A percentile compares a stretch with the other conserved stretches of the same genome.
Conservation (phyloP, 495 filamentous ascomycete species). For the Daldinia vernicosa region DNA sequence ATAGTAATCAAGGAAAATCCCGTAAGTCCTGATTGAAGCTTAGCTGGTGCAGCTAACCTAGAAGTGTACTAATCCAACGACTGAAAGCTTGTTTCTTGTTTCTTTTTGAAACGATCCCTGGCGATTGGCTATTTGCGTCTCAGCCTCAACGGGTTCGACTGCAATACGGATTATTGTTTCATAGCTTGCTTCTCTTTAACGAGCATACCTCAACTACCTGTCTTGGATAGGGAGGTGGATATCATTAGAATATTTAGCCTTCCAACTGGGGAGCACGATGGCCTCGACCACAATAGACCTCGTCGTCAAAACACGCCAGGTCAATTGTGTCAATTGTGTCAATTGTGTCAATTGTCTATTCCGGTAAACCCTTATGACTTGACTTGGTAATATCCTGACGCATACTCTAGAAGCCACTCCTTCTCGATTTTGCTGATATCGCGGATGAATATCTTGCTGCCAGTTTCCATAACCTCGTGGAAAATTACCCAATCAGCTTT, state of each 20-base stretch:
- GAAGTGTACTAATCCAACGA: conserved; percentile 17
- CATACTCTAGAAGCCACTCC: conserved; percentile 89
- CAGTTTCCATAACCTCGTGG: conserved; percentile 92
- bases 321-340: not conserved
- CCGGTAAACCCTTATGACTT: conserved; percentile 27
- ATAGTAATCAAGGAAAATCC: conserved; percentile 35
- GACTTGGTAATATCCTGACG: conserved; percentile 81
- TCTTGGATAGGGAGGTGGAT: conserved; percentile 11
- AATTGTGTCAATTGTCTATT: conserved; percentile 1
- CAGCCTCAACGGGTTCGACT: conserved; percentile 32
- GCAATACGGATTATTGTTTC: conserved; percentile 39
- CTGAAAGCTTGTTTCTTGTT: conserved; percentile 37
- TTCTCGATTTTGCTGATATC: conserved; percentile 94
- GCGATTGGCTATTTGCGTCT: conserved; percentile 33
- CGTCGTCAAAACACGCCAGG: conserved; percentile 11
- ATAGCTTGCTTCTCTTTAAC: conserved; percentile 33
- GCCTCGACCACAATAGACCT: conserved; percentile 1
- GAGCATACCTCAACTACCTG: conserved; percentile 17
- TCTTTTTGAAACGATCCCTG: conserved; percentile 34
- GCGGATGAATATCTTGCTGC: conserved; percentile 87
- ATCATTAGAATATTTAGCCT: conserved; percentile 1
- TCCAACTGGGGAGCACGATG: not conserved
- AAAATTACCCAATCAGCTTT: conserved; percentile 99
- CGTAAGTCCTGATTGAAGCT: conserved; percentile 22
- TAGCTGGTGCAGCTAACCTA: not conserved